Evolutionary conservation across 176 grass and related monocot genomes (phyloP).

Genomic region (Lolium perenne): DNA sequence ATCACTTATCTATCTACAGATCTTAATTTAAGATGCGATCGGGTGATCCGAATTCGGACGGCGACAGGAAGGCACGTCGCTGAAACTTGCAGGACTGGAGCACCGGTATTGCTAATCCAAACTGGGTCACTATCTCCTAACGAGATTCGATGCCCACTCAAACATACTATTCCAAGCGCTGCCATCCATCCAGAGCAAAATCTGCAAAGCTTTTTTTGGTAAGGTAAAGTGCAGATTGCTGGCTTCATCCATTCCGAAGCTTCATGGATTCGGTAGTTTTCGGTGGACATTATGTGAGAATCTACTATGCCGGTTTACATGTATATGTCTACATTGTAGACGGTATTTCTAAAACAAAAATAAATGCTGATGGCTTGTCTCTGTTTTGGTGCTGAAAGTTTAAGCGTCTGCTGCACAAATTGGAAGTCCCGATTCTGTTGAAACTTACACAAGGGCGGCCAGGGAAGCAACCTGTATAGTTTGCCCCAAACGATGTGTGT

Average conservation of each 20-base stretch:
- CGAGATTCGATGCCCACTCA: neutral
- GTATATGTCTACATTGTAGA: too few species aligned
- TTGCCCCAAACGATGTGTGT: neutral
- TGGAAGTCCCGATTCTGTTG: neutral
- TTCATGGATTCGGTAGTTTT: too few species aligned
- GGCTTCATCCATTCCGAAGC: too few species aligned
- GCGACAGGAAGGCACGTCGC: neutral
- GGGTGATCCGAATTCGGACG: conserved; percentile 21
- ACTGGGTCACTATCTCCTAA: neutral
- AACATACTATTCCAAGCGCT: neutral
- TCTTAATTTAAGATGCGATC: conserved; percentile 40
- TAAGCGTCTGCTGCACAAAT: neutral
- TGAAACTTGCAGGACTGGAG: neutral
- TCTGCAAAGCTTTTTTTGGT: too few species aligned
- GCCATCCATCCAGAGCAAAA: neutral
- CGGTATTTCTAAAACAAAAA: too few species aligned
- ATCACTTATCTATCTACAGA: conserved; percentile 1
- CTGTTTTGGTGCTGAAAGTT: neutral
- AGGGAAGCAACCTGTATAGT: neutral
- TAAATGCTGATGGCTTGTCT: too few species aligned
- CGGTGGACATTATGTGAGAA: too few species aligned
- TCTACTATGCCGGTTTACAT: too few species aligned
- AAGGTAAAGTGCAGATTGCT: too few species aligned
- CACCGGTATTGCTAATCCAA: neutral
- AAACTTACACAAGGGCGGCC: neutral